Evolutionary conservation across 257 asterid genomes (phyloP).

Genomic region (Anisodus acutangulus): DNA sequence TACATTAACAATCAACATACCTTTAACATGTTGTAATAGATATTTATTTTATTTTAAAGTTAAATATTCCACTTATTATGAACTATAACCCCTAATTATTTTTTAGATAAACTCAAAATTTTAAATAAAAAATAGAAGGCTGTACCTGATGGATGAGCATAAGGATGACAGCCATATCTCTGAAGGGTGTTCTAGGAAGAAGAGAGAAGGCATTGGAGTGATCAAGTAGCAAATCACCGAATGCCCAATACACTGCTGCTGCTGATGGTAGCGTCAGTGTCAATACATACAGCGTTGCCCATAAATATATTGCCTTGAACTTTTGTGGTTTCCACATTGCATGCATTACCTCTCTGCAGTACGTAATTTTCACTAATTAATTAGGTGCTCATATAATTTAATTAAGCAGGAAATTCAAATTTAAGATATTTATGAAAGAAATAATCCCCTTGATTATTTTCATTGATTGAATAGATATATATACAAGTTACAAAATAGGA

Average conservation of each 20-base stretch:
- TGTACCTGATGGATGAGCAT: constrained; percentile 61
- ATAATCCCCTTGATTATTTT: too few species aligned
- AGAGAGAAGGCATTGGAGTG: constrained; percentile 55
- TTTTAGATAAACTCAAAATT: too few species aligned
- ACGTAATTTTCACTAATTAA: not conserved
- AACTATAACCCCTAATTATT: too few species aligned
- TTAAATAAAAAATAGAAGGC: too few species aligned
- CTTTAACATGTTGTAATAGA: too few species aligned
- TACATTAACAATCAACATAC: too few species aligned
- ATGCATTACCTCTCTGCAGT: constrained; percentile 20
- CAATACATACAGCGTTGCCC: constrained; percentile 49
- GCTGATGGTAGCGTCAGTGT: constrained; percentile 54
- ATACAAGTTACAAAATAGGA: too few species aligned
- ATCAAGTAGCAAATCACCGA: constrained; percentile 53
- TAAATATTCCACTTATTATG: too few species aligned
- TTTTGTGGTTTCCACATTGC: constrained; percentile 53
- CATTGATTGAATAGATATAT: too few species aligned
- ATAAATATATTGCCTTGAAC: constrained; percentile 51
- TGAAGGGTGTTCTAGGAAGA: constrained; percentile 46
- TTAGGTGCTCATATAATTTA: not conserved
- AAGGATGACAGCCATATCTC: constrained; percentile 54
- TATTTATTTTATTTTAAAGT: too few species aligned
- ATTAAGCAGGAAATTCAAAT: not conserved
- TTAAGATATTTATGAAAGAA: too few species aligned
- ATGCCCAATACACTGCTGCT: constrained; percentile 55